phyloP scores from a whole-genome alignment of 306 rosid genomes.

The Albizia julibrissin region DNA sequence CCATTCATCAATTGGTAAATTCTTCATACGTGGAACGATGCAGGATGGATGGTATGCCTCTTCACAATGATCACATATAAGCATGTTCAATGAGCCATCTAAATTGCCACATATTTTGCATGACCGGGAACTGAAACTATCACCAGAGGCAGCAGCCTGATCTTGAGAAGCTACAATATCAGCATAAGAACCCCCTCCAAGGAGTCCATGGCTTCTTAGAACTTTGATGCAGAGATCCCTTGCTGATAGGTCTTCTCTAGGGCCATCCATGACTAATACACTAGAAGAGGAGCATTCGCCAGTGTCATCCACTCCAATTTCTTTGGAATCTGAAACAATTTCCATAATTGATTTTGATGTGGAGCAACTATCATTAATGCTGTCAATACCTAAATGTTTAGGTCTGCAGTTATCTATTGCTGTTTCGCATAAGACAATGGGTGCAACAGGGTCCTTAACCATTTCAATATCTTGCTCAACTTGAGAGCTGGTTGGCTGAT shows the following conservation, averaged over 20 bases:
- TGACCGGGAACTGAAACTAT: slow-evolving; percentile 44
- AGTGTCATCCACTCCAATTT: slow-evolving; percentile 64
- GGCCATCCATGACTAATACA: slow-evolving; percentile 50
- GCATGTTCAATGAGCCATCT: slow-evolving; percentile 60
- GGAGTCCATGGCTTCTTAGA: slow-evolving; percentile 73
- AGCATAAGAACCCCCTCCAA: slow-evolving; percentile 39
- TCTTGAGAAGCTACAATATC: slow-evolving; percentile 38
- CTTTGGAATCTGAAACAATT: slow-evolving; percentile 50
- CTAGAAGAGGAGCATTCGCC: slow-evolving; percentile 91
- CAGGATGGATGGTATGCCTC: slow-evolving; percentile 82
- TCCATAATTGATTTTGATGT: slow-evolving; percentile 82
- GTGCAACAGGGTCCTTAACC: slow-evolving; percentile 33
- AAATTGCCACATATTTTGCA: slow-evolving; percentile 75
- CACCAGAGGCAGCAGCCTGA: slow-evolving; percentile 37
- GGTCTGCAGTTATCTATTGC: slow-evolving; percentile 40
- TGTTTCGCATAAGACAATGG: slow-evolving; percentile 43
- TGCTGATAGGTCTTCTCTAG: slow-evolving; percentile 55
- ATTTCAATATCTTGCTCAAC: slow-evolving; percentile 43
- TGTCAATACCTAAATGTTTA: slow-evolving; percentile 59
- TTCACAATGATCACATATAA: slow-evolving; percentile 90
- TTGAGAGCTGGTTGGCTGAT: slow-evolving; percentile 46
- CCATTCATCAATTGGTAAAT: slow-evolving; percentile 78
- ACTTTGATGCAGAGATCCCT: slow-evolving; percentile 74
- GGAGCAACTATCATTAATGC: slow-evolving; percentile 85
- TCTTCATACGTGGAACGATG: slow-evolving; percentile 61